Evolutionary conservation across 2,329 filamentous ascomycete genomes (phyloP).

Genomic region (Penicillium sp.): DNA sequence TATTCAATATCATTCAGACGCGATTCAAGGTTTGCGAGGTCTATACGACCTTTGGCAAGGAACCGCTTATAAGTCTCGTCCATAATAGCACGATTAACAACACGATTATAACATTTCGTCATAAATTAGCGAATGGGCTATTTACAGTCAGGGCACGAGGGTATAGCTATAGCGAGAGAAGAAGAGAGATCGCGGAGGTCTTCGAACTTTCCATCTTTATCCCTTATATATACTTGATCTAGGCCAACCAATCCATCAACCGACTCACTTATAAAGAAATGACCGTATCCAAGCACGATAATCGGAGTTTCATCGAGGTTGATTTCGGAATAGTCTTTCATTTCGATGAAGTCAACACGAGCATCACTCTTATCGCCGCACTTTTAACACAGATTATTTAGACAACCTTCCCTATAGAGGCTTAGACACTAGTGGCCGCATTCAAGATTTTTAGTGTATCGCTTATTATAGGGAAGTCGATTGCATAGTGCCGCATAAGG

Average conservation of each 20-base stretch:
- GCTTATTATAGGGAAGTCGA: too few species aligned
- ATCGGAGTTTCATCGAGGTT: constrained; percentile 10
- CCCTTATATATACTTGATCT: constrained; percentile 9
- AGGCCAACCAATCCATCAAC: constrained; percentile 11
- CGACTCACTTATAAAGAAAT: constrained; percentile 13
- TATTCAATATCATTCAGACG: constrained; percentile 4
- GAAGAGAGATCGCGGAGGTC: constrained; percentile 8
- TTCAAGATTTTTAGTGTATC: too few species aligned
- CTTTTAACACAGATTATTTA: constrained; percentile 4
- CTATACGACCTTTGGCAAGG: constrained; percentile 4
- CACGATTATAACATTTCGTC: constrained; percentile 14
- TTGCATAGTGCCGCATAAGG: too few species aligned
- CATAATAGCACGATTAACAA: constrained; percentile 11
- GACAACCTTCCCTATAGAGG: constrained; percentile 2
- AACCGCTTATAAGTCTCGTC: constrained; percentile 9
- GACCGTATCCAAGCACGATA: constrained; percentile 9
- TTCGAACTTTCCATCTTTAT: constrained; percentile 7
- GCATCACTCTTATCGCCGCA: constrained; percentile 10
- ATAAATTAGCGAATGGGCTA: constrained; percentile 13
- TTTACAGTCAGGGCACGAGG: constrained; percentile 9
- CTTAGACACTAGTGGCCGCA: too few species aligned
- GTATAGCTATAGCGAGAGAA: constrained; percentile 6
- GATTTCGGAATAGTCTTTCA: constrained; percentile 9
- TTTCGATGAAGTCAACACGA: constrained; percentile 9
- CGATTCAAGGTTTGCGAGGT: constrained; percentile 3